A percentile compares a stretch with the other conserved stretches of the same genome.
These are phyloP conservation scores for Penicillium brasilianum DNA, from an alignment of 2,329 filamentous ascomycete species.

Conservation along the genomic window DNA sequence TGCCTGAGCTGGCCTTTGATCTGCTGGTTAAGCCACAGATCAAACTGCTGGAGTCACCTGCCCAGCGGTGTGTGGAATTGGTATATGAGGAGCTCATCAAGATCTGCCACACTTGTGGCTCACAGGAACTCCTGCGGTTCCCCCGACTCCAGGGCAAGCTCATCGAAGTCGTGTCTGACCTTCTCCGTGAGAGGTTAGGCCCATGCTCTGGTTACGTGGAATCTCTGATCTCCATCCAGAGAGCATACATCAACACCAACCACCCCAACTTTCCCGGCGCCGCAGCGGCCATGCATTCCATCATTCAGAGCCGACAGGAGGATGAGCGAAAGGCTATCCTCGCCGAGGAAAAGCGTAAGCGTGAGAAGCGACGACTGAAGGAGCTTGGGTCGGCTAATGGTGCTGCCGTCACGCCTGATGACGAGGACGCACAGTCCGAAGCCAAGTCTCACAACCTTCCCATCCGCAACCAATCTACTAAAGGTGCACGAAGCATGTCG, in stretches of 20 bases:
- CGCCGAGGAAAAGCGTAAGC: slow-evolving; percentile 83
- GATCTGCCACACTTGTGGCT: slow-evolving; percentile 98
- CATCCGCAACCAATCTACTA: slow-evolving; percentile 64
- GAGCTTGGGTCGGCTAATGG: slow-evolving; percentile 81
- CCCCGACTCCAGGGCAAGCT: slow-evolving; percentile 93
- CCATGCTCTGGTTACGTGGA: slow-evolving; percentile 91
- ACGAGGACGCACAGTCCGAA: slow-evolving; percentile 66
- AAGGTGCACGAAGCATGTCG: slow-evolving; percentile 77
- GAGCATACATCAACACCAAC: slow-evolving; percentile 99
- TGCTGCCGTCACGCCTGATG: slow-evolving; percentile 64
- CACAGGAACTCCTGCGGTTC: slow-evolving; percentile 88
- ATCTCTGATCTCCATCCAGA: slow-evolving; percentile 94
- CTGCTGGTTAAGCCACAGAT: slow-evolving; percentile 98
- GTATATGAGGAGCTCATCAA: slow-evolving; percentile 99
- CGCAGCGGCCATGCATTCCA: slow-evolving; percentile 94
- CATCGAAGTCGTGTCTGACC: slow-evolving; percentile 96
- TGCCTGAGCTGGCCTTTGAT: slow-evolving; percentile 97
- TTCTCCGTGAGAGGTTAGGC: slow-evolving; percentile 87
- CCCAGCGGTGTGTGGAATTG: slow-evolving; percentile 94
- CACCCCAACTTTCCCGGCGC: slow-evolving; percentile 98
- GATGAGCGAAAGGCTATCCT: slow-evolving; percentile 81
- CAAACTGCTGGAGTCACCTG: slow-evolving; percentile 91
- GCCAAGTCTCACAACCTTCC: slow-evolving; percentile 59
- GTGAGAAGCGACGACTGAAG: slow-evolving; percentile 81
- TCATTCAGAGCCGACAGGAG: slow-evolving; percentile 93